These are phyloP conservation scores for Monosporozyma aquatica DNA, from an alignment of 805 yeast species.

Conservation along the genomic window DNA sequence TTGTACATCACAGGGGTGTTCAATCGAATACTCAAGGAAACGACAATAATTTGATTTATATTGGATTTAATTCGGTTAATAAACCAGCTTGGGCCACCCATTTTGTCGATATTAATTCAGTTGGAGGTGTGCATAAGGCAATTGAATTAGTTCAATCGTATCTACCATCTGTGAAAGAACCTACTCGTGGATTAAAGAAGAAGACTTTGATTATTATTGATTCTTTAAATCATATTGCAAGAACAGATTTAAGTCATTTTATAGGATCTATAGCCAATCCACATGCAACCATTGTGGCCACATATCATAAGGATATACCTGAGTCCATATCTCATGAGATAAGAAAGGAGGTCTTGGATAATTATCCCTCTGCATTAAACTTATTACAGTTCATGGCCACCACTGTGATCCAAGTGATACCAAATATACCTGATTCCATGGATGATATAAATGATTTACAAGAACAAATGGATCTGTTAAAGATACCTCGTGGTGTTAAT, in stretches of 20 bases:
- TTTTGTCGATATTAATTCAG: slow-evolving; percentile 39
- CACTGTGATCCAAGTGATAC: slow-evolving; percentile 54
- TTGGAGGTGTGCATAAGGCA: slow-evolving; percentile 10
- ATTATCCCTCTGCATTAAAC: slow-evolving; percentile 46
- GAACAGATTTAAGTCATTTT: slow-evolving; percentile 39
- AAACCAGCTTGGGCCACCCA: slow-evolving; percentile 42
- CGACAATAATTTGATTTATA: slow-evolving; percentile 34
- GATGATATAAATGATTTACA: slow-evolving; percentile 43
- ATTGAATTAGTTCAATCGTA: slow-evolving; percentile 15
- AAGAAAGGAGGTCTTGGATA: slow-evolving; percentile 8
- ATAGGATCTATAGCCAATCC: slow-evolving; percentile 44
- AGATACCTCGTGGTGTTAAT: slow-evolving; percentile 48
- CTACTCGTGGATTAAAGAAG: slow-evolving; percentile 8
- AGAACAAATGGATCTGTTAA: slow-evolving; percentile 31
- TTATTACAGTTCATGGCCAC: slow-evolving; percentile 67
- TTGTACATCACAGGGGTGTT: slow-evolving; percentile 35
- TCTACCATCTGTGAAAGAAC: slow-evolving; percentile 15
- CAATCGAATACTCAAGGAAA: slow-evolving; percentile 12
- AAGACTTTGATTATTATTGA: slow-evolving; percentile 52
- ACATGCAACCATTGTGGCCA: slow-evolving; percentile 37
- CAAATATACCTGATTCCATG: slow-evolving; percentile 25
- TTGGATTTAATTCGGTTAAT: slow-evolving; percentile 60
- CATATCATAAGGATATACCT: slow-evolving; percentile 38
- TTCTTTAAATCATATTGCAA: slow-evolving; percentile 51
- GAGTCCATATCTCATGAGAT: slow-evolving; percentile 20